Evolutionary conservation across 441 rosid genomes (phyloP).

Genomic region (Erysimum pusillum): DNA sequence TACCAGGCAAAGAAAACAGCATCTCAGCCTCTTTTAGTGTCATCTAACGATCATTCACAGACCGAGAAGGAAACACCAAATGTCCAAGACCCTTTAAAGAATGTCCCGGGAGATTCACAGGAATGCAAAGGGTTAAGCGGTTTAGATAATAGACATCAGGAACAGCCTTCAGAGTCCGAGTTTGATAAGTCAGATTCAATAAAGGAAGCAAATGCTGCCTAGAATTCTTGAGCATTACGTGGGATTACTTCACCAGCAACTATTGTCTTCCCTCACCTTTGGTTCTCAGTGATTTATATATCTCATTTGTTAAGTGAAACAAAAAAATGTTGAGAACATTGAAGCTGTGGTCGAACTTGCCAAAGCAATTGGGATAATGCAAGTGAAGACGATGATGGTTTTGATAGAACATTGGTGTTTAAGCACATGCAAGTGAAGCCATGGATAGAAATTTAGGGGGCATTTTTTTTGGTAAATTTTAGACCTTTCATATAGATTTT

Average conservation of each 20-base stretch:
- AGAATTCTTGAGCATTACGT: background rate
- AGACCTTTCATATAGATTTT: too few species aligned
- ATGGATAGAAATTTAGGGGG: too few species aligned
- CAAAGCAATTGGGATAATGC: background rate
- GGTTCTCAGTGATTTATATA: background rate
- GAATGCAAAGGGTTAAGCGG: background rate
- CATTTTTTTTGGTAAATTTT: too few species aligned
- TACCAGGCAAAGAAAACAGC: slow-evolving; percentile 47
- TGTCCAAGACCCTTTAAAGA: slow-evolving; percentile 21
- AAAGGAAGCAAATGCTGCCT: slow-evolving; percentile 11
- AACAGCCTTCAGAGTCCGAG: slow-evolving; percentile 2
- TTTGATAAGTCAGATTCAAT: background rate
- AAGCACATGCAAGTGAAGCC: too few species aligned
- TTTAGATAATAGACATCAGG: slow-evolving; percentile 26
- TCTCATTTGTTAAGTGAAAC: slow-evolving; percentile 11
- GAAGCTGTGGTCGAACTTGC: background rate
- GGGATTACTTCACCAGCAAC: background rate
- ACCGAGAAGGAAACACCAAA: slow-evolving; percentile 48
- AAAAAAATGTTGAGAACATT: slow-evolving; percentile 7
- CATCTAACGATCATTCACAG: slow-evolving; percentile 45
- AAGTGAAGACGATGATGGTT: slow-evolving; percentile 5
- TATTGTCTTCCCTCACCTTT: slow-evolving; percentile 8
- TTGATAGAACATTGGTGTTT: slow-evolving; percentile 1
- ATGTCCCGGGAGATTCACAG: slow-evolving; percentile 18
- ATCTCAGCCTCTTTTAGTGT: slow-evolving; percentile 45